A percentile compares a stretch with the other conserved stretches of the same genome.
phyloP scores from a whole-genome alignment of 2,329 filamentous ascomycete species.

The Fusarium annulatum region DNA sequence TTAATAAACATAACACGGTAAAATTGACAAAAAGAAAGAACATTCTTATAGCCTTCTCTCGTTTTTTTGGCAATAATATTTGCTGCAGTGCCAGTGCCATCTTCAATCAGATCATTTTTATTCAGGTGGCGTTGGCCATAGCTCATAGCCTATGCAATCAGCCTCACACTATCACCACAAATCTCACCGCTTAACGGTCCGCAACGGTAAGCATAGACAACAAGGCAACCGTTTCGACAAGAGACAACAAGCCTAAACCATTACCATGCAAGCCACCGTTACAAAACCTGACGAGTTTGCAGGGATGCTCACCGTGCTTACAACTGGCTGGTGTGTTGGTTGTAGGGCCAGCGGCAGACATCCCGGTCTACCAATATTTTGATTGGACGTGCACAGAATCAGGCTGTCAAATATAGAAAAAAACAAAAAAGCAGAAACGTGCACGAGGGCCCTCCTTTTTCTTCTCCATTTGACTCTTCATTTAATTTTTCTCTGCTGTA shows the following conservation, averaged over 20 bases:
- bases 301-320: background rate
- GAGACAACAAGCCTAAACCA: background rate
- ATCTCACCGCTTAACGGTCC: background rate
- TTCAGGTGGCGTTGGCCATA: background rate
- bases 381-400: background rate
- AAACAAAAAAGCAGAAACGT: background rate
- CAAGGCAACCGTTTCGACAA: background rate
- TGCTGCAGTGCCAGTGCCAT: accelerated
- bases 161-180: background rate
- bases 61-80: accelerated
- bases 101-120: background rate
- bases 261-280: background rate
- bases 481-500: background rate
- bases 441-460: background rate
- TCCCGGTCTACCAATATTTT: background rate
- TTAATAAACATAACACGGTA: accelerated
- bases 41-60: background rate
- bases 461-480: accelerated
- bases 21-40: background rate
- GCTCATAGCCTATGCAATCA: background rate
- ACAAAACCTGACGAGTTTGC: background rate
- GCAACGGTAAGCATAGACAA: background rate
- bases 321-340: background rate
- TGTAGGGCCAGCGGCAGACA: background rate
- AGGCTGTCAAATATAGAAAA: background rate